These are phyloP conservation scores for Myriangium duriaei DNA, from an alignment of 2,329 filamentous ascomycete genomes.

Conservation along the genomic window DNA sequence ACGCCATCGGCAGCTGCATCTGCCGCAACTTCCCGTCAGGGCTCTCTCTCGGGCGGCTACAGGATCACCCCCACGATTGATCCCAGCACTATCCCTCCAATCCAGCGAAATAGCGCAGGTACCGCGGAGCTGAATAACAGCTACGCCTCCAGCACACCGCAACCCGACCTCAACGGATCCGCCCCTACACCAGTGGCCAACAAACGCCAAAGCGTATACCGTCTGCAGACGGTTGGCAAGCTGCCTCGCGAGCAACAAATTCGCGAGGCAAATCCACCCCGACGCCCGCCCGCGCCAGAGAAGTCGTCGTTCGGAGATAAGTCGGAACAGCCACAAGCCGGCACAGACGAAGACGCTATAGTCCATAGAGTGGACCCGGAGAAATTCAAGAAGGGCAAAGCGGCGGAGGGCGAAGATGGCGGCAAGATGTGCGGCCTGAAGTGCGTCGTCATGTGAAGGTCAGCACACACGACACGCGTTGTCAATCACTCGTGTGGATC, in stretches of 20 bases:
- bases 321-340: no score
- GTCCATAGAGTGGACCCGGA: background rate
- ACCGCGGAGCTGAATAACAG: background rate
- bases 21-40: slow-evolving; percentile 16
- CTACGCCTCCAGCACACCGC: background rate
- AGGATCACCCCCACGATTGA: slow-evolving; percentile 35
- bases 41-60: slow-evolving; percentile 27
- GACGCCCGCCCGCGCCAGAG: no score
- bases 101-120: background rate
- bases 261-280: slow-evolving; percentile 11
- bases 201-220: slow-evolving; percentile 15
- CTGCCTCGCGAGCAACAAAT: slow-evolving; percentile 6
- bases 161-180: background rate
- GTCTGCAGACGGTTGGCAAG: slow-evolving; percentile 18
- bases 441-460: background rate
- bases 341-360: no score
- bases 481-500: no score
- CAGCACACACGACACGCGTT: no score
- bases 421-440: background rate
- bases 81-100: slow-evolving; percentile 13
- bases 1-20: slow-evolving; percentile 16
- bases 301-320: no score
- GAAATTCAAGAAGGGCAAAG: background rate
- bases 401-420: background rate
- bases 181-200: no score